Evolutionary conservation across 148 eudicot species (phyloP).

Genomic region (Rheum nobile): DNA sequence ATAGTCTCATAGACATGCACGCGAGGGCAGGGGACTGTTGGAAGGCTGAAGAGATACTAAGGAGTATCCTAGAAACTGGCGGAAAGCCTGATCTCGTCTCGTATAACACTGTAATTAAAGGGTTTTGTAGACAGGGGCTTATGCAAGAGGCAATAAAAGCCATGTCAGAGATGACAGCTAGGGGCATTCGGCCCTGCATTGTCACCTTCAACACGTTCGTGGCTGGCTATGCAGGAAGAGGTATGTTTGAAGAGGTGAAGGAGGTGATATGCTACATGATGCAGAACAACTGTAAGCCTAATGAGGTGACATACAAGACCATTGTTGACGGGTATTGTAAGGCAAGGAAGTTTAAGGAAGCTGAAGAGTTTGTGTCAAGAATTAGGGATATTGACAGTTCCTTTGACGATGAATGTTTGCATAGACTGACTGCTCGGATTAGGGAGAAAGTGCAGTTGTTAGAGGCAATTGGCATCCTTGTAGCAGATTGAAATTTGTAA

Average conservation of each 20-base stretch:
- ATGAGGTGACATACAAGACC: conserved; percentile 71
- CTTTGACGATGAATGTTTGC: conserved; percentile 33
- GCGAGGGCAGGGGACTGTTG: conserved; percentile 74
- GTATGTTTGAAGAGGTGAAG: conserved; percentile 51
- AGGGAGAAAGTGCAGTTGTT: conserved; percentile 19
- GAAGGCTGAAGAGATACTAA: conserved; percentile 75
- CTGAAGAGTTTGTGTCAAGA: conserved; percentile 49
- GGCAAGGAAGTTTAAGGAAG: conserved; percentile 55
- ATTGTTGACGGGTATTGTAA: conserved; percentile 73
- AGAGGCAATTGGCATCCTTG: background rate
- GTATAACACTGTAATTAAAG: conserved; percentile 85
- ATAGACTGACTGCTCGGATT: conserved; percentile 39
- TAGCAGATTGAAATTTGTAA: background rate
- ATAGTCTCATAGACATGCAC: conserved; percentile 78
- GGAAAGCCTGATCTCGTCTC: conserved; percentile 74
- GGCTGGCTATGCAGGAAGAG: conserved; percentile 63
- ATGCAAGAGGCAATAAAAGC: conserved; percentile 76
- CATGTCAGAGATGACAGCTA: conserved; percentile 59
- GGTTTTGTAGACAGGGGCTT: conserved; percentile 63
- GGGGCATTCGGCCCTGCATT: conserved; percentile 77
- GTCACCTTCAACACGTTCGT: conserved; percentile 80
- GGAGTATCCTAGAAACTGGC: conserved; percentile 28
- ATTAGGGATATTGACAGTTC: conserved; percentile 43
- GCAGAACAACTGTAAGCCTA: conserved; percentile 53
- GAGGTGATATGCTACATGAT: conserved; percentile 77